These are phyloP conservation scores for Russula lepida DNA, from an alignment of 768 basidiomycete genomes.

Conservation along the genomic window DNA sequence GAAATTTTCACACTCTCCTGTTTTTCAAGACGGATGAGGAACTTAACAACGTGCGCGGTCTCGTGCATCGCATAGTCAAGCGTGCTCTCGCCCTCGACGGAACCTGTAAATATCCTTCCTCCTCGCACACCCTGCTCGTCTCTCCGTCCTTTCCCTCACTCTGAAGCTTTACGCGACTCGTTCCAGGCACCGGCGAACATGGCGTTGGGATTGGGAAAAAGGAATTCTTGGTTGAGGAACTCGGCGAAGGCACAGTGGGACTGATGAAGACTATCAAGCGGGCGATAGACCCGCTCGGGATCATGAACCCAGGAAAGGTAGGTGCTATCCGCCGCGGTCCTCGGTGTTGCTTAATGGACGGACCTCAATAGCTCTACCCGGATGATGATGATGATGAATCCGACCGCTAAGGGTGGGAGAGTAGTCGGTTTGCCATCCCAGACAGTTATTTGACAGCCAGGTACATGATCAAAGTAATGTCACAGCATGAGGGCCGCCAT, in stretches of 20 bases:
- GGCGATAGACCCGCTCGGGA: conserved; percentile 60
- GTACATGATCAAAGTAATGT: too few species aligned
- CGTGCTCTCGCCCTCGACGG: conserved; percentile 65
- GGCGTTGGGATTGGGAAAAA: conserved; percentile 84
- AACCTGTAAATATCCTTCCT: conserved; percentile 41
- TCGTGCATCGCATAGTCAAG: conserved; percentile 53
- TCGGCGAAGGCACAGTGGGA: conserved; percentile 74
- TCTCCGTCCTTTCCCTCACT: background rate
- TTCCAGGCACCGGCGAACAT: conserved; percentile 68
- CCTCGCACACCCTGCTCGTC: background rate
- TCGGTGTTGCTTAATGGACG: background rate
- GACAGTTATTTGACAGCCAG: background rate
- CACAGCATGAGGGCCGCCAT: too few species aligned
- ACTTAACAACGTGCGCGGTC: conserved; percentile 26
- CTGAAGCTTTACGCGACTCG: too few species aligned
- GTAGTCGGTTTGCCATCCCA: background rate
- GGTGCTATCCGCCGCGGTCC: background rate
- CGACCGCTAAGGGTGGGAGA: background rate
- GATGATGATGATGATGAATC: conserved; percentile 1
- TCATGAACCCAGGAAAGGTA: conserved; percentile 85
- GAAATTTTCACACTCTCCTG: conserved; percentile 37
- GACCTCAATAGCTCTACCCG: conserved; percentile 7
- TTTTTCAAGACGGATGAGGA: conserved; percentile 33
- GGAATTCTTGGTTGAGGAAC: conserved; percentile 70
- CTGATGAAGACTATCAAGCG: conserved; percentile 79